Conservation (phyloP, 495 filamentous ascomycete genomes). For the Cryomyces minteri region DNA sequence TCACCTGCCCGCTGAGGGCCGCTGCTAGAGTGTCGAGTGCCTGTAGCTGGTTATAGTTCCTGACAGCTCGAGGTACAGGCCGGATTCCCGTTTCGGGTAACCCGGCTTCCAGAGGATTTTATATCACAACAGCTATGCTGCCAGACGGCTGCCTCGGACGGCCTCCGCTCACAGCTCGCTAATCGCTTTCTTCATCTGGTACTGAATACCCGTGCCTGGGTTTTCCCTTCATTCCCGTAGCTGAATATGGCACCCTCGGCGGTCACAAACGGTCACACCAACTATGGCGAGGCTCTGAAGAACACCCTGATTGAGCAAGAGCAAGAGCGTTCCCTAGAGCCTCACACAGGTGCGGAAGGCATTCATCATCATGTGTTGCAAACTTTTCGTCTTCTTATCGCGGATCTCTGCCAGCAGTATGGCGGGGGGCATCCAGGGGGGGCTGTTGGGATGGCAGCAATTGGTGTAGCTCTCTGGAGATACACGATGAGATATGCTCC, state of each 20-base stretch:
- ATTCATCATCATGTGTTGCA: slow-evolving; percentile 24
- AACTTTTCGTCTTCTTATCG: slow-evolving; percentile 34
- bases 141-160: no score
- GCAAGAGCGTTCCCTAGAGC: not conserved
- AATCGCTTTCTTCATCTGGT: no score
- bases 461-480: slow-evolving; percentile 32
- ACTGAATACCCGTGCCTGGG: no score
- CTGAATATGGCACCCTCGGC: not conserved
- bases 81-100: no score
- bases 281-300: not conserved
- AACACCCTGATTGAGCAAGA: not conserved
- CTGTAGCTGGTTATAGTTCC: no score
- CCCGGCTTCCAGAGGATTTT: no score
- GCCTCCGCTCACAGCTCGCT: no score
- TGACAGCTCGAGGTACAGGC: no score
- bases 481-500: slow-evolving; percentile 34
- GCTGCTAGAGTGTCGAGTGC: no score
- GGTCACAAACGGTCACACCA: not conserved
- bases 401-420: slow-evolving; percentile 41
- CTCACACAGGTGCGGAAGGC: not conserved
- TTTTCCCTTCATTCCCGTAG: not conserved
- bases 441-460: slow-evolving; percentile 38
- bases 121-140: no score
- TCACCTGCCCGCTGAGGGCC: no score
- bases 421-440: slow-evolving; percentile 38